These are phyloP conservation scores for Paramecium tetraurelia DNA, from an alignment of 73 alveolate species.

Conservation along the genomic window DNA sequence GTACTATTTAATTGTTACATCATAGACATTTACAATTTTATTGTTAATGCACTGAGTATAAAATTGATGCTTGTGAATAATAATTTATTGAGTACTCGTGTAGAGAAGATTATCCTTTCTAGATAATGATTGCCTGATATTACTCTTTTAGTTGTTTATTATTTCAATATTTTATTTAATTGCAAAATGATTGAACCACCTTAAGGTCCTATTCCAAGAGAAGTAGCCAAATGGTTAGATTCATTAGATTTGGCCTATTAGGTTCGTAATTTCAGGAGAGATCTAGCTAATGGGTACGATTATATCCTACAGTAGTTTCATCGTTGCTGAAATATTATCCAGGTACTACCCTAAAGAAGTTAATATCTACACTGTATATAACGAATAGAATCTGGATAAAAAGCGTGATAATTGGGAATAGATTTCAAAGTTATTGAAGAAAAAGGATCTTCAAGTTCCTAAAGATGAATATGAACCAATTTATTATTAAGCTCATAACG, in stretches of 20 bases:
- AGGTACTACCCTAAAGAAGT: conserved; percentile 59
- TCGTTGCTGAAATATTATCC: conserved; percentile 55
- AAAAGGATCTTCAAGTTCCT: conserved; percentile 30
- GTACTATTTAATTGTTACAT: neutral
- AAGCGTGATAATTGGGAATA: conserved; percentile 63
- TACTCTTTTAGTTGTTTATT: neutral
- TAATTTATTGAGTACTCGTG: neutral
- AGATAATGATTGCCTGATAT: neutral
- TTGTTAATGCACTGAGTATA: neutral
- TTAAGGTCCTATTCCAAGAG: conserved; percentile 62
- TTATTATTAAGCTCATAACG: conserved; percentile 55
- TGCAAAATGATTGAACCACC: neutral
- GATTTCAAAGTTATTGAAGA: conserved; percentile 47
- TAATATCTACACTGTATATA: conserved; percentile 52
- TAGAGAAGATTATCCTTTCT: neutral
- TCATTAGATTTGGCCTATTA: conserved; percentile 61
- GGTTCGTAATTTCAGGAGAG: conserved; percentile 62
- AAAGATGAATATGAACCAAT: conserved; percentile 63
- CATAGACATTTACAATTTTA: neutral
- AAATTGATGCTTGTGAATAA: conserved; percentile 3
- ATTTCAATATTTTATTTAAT: neutral
- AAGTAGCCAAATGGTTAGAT: conserved; percentile 58
- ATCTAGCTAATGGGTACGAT: conserved; percentile 60
- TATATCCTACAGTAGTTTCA: neutral
- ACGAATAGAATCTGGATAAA: conserved; percentile 39